Conservation (phyloP, 495 filamentous ascomycete genomes). For the Lentithecium fluviatile region DNA sequence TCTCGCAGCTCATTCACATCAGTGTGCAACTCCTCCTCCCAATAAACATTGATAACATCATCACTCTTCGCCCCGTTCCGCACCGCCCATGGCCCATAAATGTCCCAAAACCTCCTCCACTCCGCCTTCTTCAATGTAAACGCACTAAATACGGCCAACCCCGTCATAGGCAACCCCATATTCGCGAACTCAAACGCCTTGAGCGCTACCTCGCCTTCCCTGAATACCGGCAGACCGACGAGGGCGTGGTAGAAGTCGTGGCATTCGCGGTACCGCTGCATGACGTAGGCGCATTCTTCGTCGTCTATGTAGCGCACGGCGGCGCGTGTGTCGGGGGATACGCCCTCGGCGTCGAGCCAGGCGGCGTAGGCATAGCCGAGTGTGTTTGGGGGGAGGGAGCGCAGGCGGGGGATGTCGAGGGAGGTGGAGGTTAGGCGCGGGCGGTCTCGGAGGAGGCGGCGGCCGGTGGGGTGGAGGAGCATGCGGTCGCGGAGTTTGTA, state of each 20-base stretch:
- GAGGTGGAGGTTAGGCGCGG: slow-evolving; percentile 83
- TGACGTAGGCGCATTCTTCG: slow-evolving; percentile 93
- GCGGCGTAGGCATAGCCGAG: slow-evolving; percentile 81
- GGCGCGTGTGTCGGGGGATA: slow-evolving; percentile 84
- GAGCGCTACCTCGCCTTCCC: slow-evolving; percentile 90
- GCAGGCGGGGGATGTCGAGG: slow-evolving; percentile 68
- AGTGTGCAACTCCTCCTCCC: slow-evolving; percentile 91
- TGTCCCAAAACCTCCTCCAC: slow-evolving; percentile 65
- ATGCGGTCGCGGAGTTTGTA: slow-evolving; percentile 87
- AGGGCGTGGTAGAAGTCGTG: slow-evolving; percentile 99
- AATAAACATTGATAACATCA: slow-evolving; percentile 95
- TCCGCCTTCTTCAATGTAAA: slow-evolving; percentile 74
- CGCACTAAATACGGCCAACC: slow-evolving; percentile 69
- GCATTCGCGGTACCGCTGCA: slow-evolving; percentile 96
- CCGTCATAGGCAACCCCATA: slow-evolving; percentile 92
- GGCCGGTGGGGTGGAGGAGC: slow-evolving; percentile 79
- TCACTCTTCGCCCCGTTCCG: slow-evolving; percentile 71
- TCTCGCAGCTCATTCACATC: slow-evolving; percentile 73
- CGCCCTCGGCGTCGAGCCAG: slow-evolving; percentile 91
- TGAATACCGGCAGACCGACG: slow-evolving; percentile 84
- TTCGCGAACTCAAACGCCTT: slow-evolving; percentile 98
- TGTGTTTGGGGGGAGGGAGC: slow-evolving; percentile 66
- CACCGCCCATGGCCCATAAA: slow-evolving; percentile 89
- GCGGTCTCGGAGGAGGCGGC: slow-evolving; percentile 84
- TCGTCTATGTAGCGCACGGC: slow-evolving; percentile 87